A percentile compares a stretch with the other conserved stretches of the same genome.
These are phyloP conservation scores for Populus alba DNA, from an alignment of 345 rosid genomes.

Conservation along the genomic window DNA sequence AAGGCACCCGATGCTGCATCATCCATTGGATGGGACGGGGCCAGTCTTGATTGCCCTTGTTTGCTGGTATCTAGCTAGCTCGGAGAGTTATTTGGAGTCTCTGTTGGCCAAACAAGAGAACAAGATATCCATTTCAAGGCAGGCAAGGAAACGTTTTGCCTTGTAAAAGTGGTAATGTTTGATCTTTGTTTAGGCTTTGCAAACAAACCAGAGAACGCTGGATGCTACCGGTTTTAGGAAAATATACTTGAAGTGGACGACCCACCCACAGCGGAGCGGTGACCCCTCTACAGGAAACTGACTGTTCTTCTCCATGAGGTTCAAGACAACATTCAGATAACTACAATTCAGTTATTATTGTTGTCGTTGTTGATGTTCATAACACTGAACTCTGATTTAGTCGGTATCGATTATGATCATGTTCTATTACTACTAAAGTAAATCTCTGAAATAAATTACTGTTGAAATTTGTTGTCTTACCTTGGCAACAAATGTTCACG, in stretches of 20 bases:
- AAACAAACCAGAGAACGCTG: not conserved
- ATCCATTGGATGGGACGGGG: not conserved
- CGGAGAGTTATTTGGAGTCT: not conserved
- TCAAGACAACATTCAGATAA: not conserved
- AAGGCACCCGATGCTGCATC: not conserved
- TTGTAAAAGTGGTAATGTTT: not conserved
- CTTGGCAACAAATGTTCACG: not conserved
- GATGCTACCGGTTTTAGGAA: not conserved
- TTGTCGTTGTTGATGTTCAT: not conserved
- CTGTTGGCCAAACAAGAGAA: not conserved
- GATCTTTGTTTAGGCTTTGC: not conserved
- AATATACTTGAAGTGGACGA: not conserved
- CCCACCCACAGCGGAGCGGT: not conserved
- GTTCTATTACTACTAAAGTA: not conserved
- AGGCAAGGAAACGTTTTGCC: not conserved
- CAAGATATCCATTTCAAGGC: not conserved
- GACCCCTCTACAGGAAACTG: not conserved
- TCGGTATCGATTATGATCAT: not conserved
- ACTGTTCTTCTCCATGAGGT: not conserved
- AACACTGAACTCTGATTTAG: not conserved
- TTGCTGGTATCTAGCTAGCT: not conserved
- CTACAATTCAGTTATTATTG: not conserved
- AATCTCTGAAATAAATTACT: not conserved
- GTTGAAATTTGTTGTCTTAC: not conserved
- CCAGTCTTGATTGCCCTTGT: not conserved